Percentiles rank a stretch among this genome's conserved stretches.
These are phyloP conservation scores for Entomophthora muscae DNA, from an alignment of 371 early-diverging fungal genomes.

Conservation along the genomic window DNA sequence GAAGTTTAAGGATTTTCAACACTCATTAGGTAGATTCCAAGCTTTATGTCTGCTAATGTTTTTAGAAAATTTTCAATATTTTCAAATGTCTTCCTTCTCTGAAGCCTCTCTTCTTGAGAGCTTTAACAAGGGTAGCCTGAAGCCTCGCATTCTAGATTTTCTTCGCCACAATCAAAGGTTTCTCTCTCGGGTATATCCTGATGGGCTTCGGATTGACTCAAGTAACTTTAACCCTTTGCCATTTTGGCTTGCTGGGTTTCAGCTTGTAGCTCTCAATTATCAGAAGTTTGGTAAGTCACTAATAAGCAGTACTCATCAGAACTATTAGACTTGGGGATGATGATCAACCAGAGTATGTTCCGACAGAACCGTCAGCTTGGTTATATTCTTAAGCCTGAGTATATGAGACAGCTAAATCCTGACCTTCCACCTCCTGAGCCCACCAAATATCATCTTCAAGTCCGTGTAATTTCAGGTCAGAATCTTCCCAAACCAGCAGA, in stretches of 20 bases:
- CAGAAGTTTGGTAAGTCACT: conserved; percentile 38
- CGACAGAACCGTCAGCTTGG: conserved; percentile 38
- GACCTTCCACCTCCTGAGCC: not conserved
- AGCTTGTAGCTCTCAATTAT: conserved; percentile 72
- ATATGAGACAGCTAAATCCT: not conserved
- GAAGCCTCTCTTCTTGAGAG: conserved; percentile 21
- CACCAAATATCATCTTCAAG: not conserved
- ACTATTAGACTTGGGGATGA: conserved; percentile 38
- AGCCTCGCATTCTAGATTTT: conserved; percentile 14
- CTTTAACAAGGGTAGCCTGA: conserved; percentile 13
- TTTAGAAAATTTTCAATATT: conserved; percentile 16
- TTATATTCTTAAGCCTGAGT: conserved; percentile 54
- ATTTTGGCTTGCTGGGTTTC: conserved; percentile 55
- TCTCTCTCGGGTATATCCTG: conserved; percentile 56
- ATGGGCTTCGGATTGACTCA: conserved; percentile 48
- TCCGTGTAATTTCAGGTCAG: conserved; percentile 30
- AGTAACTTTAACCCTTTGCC: conserved; percentile 58
- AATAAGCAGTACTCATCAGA: too few relatives aligned
- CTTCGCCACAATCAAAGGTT: conserved; percentile 25
- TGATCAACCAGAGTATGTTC: conserved; percentile 60
- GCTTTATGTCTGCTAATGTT: too few relatives aligned
- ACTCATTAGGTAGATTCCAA: conserved; percentile 8
- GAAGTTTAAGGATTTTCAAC: conserved; percentile 30
- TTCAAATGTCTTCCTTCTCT: conserved; percentile 47
- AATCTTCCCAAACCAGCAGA: conserved; percentile 39